phyloP scores from a whole-genome alignment of 441 rosid genomes.

The Gossypium schwendimanii region DNA sequence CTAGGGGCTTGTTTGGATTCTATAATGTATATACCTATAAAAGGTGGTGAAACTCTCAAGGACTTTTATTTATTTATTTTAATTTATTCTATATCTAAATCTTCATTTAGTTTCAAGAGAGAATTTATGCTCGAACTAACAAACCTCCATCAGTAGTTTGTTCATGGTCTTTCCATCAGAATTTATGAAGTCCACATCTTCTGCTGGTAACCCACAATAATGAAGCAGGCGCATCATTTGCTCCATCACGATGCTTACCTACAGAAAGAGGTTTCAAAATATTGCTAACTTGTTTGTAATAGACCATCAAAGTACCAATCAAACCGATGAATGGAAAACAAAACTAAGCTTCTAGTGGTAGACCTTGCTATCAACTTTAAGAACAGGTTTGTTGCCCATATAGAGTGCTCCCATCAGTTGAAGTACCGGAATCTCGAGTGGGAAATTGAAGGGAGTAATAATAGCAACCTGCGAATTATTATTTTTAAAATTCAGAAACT shows the following conservation, averaged over 20 bases:
- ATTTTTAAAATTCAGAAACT: not conserved
- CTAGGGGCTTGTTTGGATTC: not conserved
- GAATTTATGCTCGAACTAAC: constrained; percentile 15
- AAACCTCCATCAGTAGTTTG: constrained; percentile 74
- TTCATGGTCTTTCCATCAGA: constrained; percentile 92
- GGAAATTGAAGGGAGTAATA: constrained; percentile 93
- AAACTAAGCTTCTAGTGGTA: not conserved
- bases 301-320: not conserved
- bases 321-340: not conserved
- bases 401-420: constrained; percentile 96
- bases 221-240: constrained; percentile 92
- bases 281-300: not conserved
- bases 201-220: constrained; percentile 70
- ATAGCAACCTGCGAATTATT: constrained; percentile 67
- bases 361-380: constrained; percentile 98
- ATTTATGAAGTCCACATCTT: constrained; percentile 89
- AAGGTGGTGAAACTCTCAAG: not conserved
- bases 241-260: constrained; percentile 97
- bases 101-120: not conserved
- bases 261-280: constrained; percentile 7
- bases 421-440: constrained; percentile 91
- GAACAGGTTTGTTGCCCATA: constrained; percentile 95
- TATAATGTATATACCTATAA: not conserved
- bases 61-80: not conserved
- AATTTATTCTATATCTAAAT: not conserved